A percentile compares a stretch with the other conserved stretches of the same genome.
Conservation (phyloP, 805 yeast species). For the Yamadazyma kitorensis region DNA sequence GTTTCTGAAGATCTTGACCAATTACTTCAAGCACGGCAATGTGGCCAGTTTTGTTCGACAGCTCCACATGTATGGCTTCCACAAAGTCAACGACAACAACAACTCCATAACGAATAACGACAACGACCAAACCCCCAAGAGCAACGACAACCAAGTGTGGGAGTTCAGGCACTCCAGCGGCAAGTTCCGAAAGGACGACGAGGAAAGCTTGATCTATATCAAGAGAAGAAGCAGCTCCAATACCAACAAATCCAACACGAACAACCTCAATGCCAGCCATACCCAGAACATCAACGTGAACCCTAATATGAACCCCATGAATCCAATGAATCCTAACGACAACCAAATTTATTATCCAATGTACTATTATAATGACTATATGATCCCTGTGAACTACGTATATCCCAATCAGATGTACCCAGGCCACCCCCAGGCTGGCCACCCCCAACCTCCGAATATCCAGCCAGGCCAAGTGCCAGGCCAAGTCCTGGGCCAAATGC, state of each 20-base stretch:
- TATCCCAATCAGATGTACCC: too few relatives aligned
- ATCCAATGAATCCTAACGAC: constrained; percentile 3
- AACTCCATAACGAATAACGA: constrained; percentile 6
- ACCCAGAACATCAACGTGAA: background rate
- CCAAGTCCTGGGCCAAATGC: constrained; percentile 1
- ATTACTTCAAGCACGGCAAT: constrained; percentile 90
- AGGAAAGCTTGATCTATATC: constrained; percentile 41
- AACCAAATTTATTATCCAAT: constrained; percentile 7
- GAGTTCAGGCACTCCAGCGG: constrained; percentile 56
- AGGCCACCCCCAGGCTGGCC: too few relatives aligned
- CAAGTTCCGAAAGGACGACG: constrained; percentile 48
- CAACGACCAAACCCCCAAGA: constrained; percentile 23
- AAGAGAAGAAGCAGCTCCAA: constrained; percentile 47
- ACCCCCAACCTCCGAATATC: background rate
- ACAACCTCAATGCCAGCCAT: background rate
- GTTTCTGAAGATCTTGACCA: constrained; percentile 58
- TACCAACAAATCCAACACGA: constrained; percentile 5
- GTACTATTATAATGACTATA: constrained; percentile 12
- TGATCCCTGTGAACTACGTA: constrained; percentile 12
- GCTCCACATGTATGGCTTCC: constrained; percentile 95
- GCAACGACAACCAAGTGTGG: constrained; percentile 35
- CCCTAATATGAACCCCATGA: too few relatives aligned
- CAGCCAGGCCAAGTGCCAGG: background rate
- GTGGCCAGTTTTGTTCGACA: constrained; percentile 92
- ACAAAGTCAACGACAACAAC: constrained; percentile 57